Evolutionary conservation across 352 stramenopile genomes (phyloP), one percentile per base, ranked within the genome.

Genomic region (Achlya hypogyna): DNA sequence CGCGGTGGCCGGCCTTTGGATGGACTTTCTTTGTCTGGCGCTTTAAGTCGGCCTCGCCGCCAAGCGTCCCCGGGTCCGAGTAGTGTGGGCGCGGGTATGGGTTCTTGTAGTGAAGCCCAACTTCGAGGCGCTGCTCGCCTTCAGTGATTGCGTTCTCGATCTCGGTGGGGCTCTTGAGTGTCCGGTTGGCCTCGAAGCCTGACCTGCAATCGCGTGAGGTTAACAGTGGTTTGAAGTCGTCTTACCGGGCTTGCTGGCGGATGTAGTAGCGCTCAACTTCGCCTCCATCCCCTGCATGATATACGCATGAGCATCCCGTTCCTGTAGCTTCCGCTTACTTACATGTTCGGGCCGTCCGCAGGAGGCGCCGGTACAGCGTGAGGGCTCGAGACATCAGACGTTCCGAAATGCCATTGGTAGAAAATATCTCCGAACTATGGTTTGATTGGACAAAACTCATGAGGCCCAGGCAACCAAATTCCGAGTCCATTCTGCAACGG

Each of bases 81-180:
- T 93, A 87, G 28, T 90, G 65, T 28, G 82, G 85, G 5, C 85
- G 76, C 45, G 85, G 85, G 45, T 92, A 93, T 53, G 82, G 85
- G 65, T 89, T 94, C 60, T 89, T 85, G 72, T 92, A 91, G 72
- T 92, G 83, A 43, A 94, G 56, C 28, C 83, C 85, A 25, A 92
- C 64, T 59, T 94, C 85, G 53, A 94, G 77, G 45, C 91, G 78
- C 53, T 87, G 79, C 58, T 90, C 77, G 8, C 71, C 78, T 32
- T 80, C 73, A 12, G 79, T 72, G 10, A 93, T 69, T 10, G 81
- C 74, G 58, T 88, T 76, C 12, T 78, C 69, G 53, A 90, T 75
- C 14, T 71, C 49, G 12, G 49, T 34, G 8, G 73, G 31, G 53
- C 78, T 68, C 0, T 32, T 52, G 25, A 90, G 40, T 23, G 22